These are phyloP conservation scores for Begonia masoniana DNA, from an alignment of 306 rosid genomes.

Conservation along the genomic window DNA sequence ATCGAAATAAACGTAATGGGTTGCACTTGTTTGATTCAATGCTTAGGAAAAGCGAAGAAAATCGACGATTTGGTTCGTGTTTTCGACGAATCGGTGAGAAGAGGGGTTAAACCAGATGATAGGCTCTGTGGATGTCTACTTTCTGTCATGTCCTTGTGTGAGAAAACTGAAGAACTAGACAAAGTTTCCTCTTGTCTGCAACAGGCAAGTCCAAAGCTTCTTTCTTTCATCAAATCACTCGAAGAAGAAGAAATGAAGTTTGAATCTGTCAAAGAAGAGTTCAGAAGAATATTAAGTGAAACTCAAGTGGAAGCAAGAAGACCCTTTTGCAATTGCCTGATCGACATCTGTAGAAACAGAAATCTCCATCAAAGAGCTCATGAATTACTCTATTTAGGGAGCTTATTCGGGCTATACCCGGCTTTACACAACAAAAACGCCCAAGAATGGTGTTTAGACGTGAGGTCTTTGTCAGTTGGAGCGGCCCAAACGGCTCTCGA, in stretches of 20 bases:
- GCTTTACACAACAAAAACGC: conserved; percentile 62
- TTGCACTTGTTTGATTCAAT: conserved; percentile 81
- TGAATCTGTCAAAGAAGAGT: conserved; percentile 54
- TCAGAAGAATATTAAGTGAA: conserved; percentile 34
- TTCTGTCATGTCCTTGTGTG: conserved; percentile 56
- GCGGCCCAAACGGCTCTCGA: conserved; percentile 86
- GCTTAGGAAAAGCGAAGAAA: conserved; percentile 74
- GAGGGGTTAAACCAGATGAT: conserved; percentile 69
- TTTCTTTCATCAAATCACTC: conserved; percentile 32
- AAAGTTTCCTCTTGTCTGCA: conserved; percentile 60
- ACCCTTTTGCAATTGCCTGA: conserved; percentile 91
- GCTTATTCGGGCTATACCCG: conserved; percentile 74
- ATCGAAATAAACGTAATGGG: conserved; percentile 80
- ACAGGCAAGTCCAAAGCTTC: conserved; percentile 63
- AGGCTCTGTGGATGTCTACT: conserved; percentile 72
- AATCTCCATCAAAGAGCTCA: conserved; percentile 62
- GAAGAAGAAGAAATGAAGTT: conserved; percentile 39
- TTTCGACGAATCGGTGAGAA: conserved; percentile 34
- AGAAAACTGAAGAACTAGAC: conserved; percentile 33
- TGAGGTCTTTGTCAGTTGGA: conserved; percentile 70
- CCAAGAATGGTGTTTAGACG: conserved; percentile 72
- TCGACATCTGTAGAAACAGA: conserved; percentile 70
- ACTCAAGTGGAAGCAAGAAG: conserved; percentile 59
- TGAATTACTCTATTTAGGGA: conserved; percentile 86
- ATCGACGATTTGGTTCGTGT: conserved; percentile 51